Evolutionary conservation across 179 eudicot genomes (phyloP).

Genomic region (Camellia oleifera): DNA sequence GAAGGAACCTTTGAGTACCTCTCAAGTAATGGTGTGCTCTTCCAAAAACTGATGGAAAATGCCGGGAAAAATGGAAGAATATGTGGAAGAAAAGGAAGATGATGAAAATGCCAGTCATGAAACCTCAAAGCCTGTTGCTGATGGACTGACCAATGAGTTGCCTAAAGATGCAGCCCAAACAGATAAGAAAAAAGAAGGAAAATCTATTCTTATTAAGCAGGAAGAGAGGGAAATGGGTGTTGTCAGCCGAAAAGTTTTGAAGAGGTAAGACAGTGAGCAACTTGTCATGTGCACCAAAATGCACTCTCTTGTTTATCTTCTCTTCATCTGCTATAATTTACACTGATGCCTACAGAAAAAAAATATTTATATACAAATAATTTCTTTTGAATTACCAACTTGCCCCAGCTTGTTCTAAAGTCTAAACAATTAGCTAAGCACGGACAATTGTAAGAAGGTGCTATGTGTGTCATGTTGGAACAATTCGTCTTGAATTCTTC

Average conservation of each 20-base stretch:
- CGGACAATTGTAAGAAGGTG: too few relatives aligned
- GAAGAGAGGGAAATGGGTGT: constrained; percentile 97
- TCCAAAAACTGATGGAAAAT: constrained; percentile 91
- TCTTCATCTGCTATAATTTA: not conserved
- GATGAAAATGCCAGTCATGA: constrained; percentile 31
- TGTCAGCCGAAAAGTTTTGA: constrained; percentile 69
- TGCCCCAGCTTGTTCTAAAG: not conserved
- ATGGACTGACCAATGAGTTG: constrained; percentile 39
- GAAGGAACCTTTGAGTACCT: constrained; percentile 91
- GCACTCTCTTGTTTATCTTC: not conserved
- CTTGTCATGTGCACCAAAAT: not conserved
- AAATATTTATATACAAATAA: not conserved
- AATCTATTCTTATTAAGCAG: constrained; percentile 82
- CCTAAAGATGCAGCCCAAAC: constrained; percentile 26
- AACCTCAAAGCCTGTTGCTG: constrained; percentile 39
- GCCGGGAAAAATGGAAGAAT: constrained; percentile 98
- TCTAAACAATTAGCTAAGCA: too few relatives aligned
- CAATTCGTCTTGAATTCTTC: too few relatives aligned
- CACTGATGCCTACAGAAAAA: not conserved
- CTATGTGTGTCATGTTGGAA: too few relatives aligned
- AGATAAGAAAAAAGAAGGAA: constrained; percentile 51
- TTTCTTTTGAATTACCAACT: not conserved
- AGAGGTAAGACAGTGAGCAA: constrained; percentile 44
- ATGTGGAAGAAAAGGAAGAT: constrained; percentile 53
- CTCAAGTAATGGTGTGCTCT: constrained; percentile 66